A percentile compares a stretch with the other conserved stretches of the same genome.
Conservation (phyloP, 164 flowering plant species). For the Dillenia turbinata region DNA sequence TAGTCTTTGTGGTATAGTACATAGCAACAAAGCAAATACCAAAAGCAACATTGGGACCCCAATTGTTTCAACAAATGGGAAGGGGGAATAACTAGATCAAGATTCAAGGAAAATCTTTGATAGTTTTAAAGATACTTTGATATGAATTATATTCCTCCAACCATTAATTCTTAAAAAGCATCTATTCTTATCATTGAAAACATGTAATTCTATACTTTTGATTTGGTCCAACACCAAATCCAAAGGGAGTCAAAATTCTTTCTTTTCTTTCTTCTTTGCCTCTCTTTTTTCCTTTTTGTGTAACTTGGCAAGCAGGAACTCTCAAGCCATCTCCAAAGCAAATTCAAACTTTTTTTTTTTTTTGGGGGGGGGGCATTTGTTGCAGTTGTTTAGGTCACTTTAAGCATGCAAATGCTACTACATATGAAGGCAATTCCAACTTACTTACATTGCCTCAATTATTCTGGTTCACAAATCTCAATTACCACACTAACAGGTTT, state of each 20-base stretch:
- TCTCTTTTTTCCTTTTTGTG: too few species aligned
- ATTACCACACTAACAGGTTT: too few species aligned
- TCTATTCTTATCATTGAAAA: background rate
- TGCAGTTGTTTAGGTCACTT: too few species aligned
- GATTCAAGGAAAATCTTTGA: conserved; percentile 20
- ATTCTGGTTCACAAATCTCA: too few species aligned
- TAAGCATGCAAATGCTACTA: too few species aligned
- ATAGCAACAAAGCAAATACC: conserved; percentile 8
- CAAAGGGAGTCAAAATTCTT: conserved; percentile 1
- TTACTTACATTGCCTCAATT: too few species aligned
- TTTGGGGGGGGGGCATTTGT: background rate
- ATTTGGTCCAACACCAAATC: background rate
- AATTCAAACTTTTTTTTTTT: background rate
- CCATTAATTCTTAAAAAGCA: conserved; percentile 12
- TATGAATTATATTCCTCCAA: conserved; percentile 3
- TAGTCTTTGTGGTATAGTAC: conserved; percentile 8
- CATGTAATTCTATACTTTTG: conserved; percentile 17
- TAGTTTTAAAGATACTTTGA: background rate
- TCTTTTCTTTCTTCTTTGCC: background rate
- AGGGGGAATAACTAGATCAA: conserved; percentile 10
- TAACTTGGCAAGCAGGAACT: background rate
- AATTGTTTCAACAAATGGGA: conserved; percentile 17
- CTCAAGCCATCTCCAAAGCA: background rate
- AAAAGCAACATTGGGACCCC: conserved; percentile 8
- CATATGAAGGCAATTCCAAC: too few species aligned